Evolutionary conservation across 2,329 filamentous ascomycete species (phyloP).

Genomic region (Neofusicoccum cordaticola): DNA sequence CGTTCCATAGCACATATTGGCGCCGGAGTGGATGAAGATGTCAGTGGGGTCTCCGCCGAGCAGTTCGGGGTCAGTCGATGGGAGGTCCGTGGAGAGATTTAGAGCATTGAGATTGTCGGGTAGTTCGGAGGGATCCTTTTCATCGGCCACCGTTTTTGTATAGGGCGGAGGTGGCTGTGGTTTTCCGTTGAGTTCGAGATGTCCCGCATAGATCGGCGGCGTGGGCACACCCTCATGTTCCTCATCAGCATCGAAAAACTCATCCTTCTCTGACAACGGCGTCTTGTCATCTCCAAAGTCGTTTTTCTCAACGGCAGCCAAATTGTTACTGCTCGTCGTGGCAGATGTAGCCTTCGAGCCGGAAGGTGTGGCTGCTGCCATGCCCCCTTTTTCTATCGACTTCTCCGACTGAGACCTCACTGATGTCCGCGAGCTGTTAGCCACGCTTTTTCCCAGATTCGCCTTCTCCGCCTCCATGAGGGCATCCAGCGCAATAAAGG

Average conservation of each 20-base stretch:
- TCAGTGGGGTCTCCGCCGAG: constrained; percentile 73
- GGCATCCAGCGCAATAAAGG: constrained; percentile 75
- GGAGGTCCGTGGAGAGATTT: neutral
- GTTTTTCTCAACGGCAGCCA: constrained; percentile 19
- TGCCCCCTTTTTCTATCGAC: neutral
- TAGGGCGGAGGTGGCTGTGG: neutral
- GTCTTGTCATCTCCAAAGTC: neutral
- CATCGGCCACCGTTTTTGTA: constrained; percentile 9
- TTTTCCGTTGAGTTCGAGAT: constrained; percentile 29
- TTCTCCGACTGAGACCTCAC: neutral
- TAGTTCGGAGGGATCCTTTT: neutral
- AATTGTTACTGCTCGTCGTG: neutral
- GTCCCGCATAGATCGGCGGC: constrained; percentile 48
- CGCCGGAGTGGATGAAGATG: constrained; percentile 82
- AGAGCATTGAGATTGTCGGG: neutral
- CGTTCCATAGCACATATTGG: constrained; percentile 85
- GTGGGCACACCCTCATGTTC: constrained; percentile 45
- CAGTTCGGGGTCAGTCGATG: constrained; percentile 29
- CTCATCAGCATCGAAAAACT: constrained; percentile 58
- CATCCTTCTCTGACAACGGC: constrained; percentile 22
- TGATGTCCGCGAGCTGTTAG: neutral
- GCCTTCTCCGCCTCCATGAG: constrained; percentile 73
- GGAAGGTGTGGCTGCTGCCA: neutral
- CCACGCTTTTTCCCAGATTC: constrained; percentile 44
- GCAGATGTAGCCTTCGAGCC: neutral